A percentile compares a stretch with the other conserved stretches of the same genome.
These are phyloP conservation scores for Saccharomyces eubayanus DNA, from an alignment of 805 yeast species.

Conservation along the genomic window DNA sequence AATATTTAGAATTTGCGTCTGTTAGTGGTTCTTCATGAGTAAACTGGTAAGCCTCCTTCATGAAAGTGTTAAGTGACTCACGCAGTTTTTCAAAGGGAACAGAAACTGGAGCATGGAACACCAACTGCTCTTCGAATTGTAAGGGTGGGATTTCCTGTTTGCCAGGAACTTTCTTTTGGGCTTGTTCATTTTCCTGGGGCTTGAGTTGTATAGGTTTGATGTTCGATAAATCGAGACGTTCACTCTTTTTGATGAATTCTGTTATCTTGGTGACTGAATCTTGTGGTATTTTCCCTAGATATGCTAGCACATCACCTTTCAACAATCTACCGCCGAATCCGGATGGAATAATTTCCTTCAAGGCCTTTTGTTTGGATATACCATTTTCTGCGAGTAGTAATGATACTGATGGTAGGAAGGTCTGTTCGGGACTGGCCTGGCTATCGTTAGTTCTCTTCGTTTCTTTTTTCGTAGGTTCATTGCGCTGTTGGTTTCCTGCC, in stretches of 20 bases:
- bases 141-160: background rate
- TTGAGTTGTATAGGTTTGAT: constrained; percentile 36
- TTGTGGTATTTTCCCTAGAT: constrained; percentile 60
- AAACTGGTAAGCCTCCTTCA: constrained; percentile 35
- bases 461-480: constrained; percentile 6
- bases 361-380: constrained; percentile 63
- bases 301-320: constrained; percentile 86
- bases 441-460: constrained; percentile 19
- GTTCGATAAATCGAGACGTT: constrained; percentile 65
- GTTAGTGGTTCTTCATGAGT: constrained; percentile 21
- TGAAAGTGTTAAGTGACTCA: constrained; percentile 41
- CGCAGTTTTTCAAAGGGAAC: constrained; percentile 32
- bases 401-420: constrained; percentile 72
- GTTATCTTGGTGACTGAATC: constrained; percentile 48
- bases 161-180: constrained; percentile 9
- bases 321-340: constrained; percentile 85
- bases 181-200: constrained; percentile 17
- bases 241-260: constrained; percentile 45
- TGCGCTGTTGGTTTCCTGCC: constrained; percentile 7
- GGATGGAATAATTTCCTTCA: constrained; percentile 64
- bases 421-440: constrained; percentile 58
- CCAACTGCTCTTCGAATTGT: constrained; percentile 21
- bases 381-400: constrained; percentile 50
- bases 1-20: constrained; percentile 36
- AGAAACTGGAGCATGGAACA: constrained; percentile 25